Conservation (phyloP, 139 green algal genomes). For the Astrephomene gubernaculifera region DNA sequence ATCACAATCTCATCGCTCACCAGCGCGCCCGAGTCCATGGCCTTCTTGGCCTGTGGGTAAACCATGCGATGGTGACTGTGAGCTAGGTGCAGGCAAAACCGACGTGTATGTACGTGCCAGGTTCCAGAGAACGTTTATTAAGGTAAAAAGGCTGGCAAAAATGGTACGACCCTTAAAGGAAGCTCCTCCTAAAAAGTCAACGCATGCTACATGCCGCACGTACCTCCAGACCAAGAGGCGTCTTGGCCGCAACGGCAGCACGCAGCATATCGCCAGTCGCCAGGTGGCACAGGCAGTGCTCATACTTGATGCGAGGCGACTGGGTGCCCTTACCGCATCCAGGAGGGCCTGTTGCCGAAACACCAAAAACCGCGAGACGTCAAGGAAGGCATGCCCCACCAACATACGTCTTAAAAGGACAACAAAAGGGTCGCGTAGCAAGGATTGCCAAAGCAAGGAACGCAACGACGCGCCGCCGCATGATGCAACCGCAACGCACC, state of each 20-base stretch:
- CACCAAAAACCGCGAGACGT: too few species aligned
- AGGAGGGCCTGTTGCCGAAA: conserved; percentile 88
- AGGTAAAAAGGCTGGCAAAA: too few species aligned
- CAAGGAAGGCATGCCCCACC: too few species aligned
- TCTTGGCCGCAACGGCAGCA: conserved; percentile 88
- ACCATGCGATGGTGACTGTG: too few species aligned
- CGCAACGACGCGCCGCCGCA: background rate
- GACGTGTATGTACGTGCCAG: too few species aligned
- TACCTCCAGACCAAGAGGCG: conserved; percentile 83
- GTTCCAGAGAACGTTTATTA: too few species aligned
- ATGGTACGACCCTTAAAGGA: too few species aligned
- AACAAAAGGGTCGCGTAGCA: too few species aligned
- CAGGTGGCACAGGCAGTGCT: conserved; percentile 98
- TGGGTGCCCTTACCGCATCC: conserved; percentile 96
- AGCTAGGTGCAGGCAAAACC: too few species aligned
- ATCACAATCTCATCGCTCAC: conserved; percentile 98
- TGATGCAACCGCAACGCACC: conserved; percentile 64
- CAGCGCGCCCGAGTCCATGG: conserved; percentile 94
- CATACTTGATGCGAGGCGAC: conserved; percentile 94
- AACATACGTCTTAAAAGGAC: too few species aligned
- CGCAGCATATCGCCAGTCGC: conserved; percentile 97
- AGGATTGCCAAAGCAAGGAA: background rate
- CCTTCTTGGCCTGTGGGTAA: conserved; percentile 89
- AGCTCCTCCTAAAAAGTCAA: too few species aligned
- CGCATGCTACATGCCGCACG: background rate